Conservation (phyloP, 306 rosid species). For the Betula pendula region DNA sequence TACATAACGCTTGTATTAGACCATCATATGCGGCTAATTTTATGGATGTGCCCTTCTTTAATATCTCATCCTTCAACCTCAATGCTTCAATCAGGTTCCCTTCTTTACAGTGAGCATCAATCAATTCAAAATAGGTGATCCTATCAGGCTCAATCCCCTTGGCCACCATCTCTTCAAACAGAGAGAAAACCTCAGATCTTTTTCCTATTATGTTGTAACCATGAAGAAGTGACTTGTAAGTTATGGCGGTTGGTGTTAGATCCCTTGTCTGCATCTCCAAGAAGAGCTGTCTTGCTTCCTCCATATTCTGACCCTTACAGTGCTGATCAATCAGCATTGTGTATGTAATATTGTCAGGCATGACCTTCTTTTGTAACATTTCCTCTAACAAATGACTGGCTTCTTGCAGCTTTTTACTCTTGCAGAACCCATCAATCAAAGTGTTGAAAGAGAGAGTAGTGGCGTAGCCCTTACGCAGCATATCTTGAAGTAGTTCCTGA, state of each 20-base stretch:
- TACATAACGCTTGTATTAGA: slow-evolving; percentile 28
- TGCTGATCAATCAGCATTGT: slow-evolving; percentile 36
- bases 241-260: slow-evolving; percentile 27
- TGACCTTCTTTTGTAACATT: slow-evolving; percentile 32
- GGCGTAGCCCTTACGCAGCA: slow-evolving; percentile 34
- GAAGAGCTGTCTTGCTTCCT: slow-evolving; percentile 42
- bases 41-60: slow-evolving; percentile 19
- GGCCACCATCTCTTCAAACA: slow-evolving; percentile 43
- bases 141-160: slow-evolving; percentile 36
- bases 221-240: slow-evolving; percentile 37
- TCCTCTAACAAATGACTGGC: slow-evolving; percentile 37
- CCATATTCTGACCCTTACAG: slow-evolving; percentile 32
- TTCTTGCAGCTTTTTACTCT: slow-evolving; percentile 31
- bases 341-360: slow-evolving; percentile 35
- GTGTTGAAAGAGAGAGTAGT: slow-evolving; percentile 39
- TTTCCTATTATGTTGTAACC: slow-evolving; percentile 37
- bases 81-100: slow-evolving; percentile 30
- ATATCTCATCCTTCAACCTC: slow-evolving; percentile 33
- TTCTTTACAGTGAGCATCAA: slow-evolving; percentile 44
- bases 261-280: slow-evolving; percentile 38
- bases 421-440: slow-evolving; percentile 44
- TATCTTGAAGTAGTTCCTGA: slow-evolving; percentile 30
- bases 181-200: slow-evolving; percentile 28
- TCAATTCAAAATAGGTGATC: slow-evolving; percentile 17
- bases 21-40: slow-evolving; percentile 19